Conservation (phyloP, 371 early-diverging fungal species). For the Phascolomyces articulosus region DNA sequence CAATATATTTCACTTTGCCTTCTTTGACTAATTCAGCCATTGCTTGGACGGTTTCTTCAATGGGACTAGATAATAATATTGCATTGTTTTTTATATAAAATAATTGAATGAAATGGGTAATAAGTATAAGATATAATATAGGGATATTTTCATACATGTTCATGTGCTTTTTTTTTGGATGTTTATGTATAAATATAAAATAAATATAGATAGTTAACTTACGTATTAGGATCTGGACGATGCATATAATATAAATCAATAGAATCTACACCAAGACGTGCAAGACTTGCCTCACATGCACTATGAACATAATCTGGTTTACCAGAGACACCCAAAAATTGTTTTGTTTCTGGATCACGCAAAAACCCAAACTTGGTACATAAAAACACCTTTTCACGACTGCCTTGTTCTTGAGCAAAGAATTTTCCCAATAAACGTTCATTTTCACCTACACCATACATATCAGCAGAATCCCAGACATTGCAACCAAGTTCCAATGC, state of each 20-base stretch:
- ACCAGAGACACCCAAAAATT: slow-evolving; percentile 27
- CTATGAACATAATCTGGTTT: slow-evolving; percentile 53
- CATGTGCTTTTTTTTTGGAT: no score
- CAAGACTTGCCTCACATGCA: slow-evolving; percentile 43
- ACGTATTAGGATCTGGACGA: slow-evolving; percentile 49
- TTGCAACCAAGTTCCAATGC: slow-evolving; percentile 28
- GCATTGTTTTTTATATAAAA: no score
- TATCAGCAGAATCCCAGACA: slow-evolving; percentile 35
- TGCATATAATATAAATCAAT: slow-evolving; percentile 69
- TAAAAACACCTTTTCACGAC: slow-evolving; percentile 46
- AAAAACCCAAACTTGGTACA: slow-evolving; percentile 46
- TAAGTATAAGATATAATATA: no score
- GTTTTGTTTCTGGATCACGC: slow-evolving; percentile 20
- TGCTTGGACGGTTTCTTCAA: slow-evolving; percentile 61
- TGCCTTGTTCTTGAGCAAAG: slow-evolving; percentile 28
- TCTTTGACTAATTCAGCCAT: slow-evolving; percentile 66
- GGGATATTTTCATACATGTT: no score
- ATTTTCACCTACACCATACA: slow-evolving; percentile 33
- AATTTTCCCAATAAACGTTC: slow-evolving; percentile 40
- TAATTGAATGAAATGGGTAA: no score
- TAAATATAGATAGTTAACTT: no score
- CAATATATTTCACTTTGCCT: slow-evolving; percentile 62
- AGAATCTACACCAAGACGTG: slow-evolving; percentile 46
- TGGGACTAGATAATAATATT: slow-evolving; percentile 31
- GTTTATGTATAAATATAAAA: no score